Evolutionary conservation across 768 basidiomycete species (phyloP).

Genomic region (Calocybe gangraenosa): DNA sequence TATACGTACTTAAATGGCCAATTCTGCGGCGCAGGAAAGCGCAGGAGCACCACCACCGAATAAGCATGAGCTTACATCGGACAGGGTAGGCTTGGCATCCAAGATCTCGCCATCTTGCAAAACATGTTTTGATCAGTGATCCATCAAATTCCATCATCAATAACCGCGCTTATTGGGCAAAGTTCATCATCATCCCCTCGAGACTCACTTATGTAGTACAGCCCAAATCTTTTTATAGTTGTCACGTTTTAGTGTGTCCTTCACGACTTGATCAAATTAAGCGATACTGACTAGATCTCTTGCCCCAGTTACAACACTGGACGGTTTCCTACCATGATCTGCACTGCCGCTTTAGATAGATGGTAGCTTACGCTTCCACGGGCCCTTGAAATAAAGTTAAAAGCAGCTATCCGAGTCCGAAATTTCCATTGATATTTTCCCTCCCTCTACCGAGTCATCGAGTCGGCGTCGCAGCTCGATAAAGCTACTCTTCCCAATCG

Average conservation of each 20-base stretch:
- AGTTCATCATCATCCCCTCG: constrained; percentile 15
- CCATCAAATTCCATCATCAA: constrained; percentile 12
- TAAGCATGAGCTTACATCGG: too few species aligned
- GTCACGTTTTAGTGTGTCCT: constrained; percentile 17
- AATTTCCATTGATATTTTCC: constrained; percentile 27
- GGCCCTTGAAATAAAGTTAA: constrained; percentile 20
- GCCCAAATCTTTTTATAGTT: constrained; percentile 24
- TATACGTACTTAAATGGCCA: too few species aligned
- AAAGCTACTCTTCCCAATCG: constrained; percentile 29
- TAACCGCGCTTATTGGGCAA: constrained; percentile 3
- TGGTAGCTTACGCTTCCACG: neutral
- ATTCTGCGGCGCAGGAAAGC: too few species aligned
- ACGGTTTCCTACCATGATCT: constrained; percentile 19
- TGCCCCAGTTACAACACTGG: constrained; percentile 15
- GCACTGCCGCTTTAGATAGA: constrained; percentile 44
- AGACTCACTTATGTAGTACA: constrained; percentile 21
- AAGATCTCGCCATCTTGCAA: too few species aligned
- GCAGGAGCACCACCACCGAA: too few species aligned
- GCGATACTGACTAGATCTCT: constrained; percentile 21
- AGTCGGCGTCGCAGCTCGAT: constrained; percentile 27
- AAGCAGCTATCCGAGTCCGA: constrained; percentile 33
- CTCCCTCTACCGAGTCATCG: constrained; percentile 10
- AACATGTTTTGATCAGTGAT: constrained; percentile 11
- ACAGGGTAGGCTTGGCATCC: too few species aligned
- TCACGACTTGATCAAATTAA: constrained; percentile 21